Percentiles rank a stretch among this genome's conserved stretches.
phyloP scores from a whole-genome alignment of 139 green algal genomes.

The Ettlia oleoabundans region DNA sequence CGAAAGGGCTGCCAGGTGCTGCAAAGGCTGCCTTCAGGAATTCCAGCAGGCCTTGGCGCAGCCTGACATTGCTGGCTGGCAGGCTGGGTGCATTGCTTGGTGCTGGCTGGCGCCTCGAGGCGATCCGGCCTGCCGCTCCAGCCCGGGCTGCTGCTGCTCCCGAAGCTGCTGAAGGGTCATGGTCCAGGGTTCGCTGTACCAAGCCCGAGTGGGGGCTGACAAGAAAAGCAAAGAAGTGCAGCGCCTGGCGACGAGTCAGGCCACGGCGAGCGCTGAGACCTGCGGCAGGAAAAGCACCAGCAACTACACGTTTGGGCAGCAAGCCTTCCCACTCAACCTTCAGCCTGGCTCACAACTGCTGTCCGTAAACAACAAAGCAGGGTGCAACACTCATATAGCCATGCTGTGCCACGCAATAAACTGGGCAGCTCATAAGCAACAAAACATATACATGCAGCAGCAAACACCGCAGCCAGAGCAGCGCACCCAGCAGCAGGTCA shows the following conservation, averaged over 20 bases:
- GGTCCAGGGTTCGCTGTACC: constrained; percentile 25
- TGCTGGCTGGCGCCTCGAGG: no score
- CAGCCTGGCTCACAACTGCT: no score
- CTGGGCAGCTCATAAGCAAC: no score
- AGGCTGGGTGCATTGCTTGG: background rate
- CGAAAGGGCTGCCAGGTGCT: constrained; percentile 47
- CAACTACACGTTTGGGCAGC: background rate
- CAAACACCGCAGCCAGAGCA: background rate
- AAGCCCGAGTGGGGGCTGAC: constrained; percentile 30
- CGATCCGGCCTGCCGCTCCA: no score
- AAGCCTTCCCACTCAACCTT: no score
- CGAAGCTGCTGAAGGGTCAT: background rate
- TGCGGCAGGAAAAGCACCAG: constrained; percentile 4
- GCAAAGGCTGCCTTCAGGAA: constrained; percentile 39
- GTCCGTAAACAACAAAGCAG: no score
- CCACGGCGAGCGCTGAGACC: background rate
- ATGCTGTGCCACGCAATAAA: no score
- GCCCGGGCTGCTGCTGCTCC: background rate
- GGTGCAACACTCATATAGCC: no score
- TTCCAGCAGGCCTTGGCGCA: constrained; percentile 39
- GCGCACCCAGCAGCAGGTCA: constrained; percentile 30
- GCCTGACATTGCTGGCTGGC: background rate
- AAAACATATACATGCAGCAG: background rate
- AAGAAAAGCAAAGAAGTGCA: constrained; percentile 43
- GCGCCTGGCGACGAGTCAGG: constrained; percentile 33